These are phyloP conservation scores for Dictyostelium purpureum DNA, from an alignment of 78 protist genomes.

Conservation along the genomic window DNA sequence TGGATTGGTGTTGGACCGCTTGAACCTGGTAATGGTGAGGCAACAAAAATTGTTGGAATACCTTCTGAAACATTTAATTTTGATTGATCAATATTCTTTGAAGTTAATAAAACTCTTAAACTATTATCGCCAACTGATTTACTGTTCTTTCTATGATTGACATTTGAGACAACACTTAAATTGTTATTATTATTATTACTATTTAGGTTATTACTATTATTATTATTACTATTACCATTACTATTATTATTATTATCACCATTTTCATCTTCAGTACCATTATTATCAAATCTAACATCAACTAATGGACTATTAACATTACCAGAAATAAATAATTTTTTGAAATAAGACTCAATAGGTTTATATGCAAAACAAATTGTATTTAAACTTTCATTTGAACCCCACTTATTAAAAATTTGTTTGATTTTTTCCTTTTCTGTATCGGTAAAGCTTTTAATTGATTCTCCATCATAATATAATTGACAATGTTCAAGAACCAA, in stretches of 20 bases:
- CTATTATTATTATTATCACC: background rate
- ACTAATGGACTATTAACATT: conserved; percentile 68
- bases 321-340: conserved; percentile 43
- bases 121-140: background rate
- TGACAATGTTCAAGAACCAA: conserved; percentile 74
- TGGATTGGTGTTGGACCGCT: background rate
- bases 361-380: conserved; percentile 68
- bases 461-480: conserved; percentile 71
- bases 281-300: conserved; percentile 51
- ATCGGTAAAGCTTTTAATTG: conserved; percentile 2
- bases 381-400: conserved; percentile 39
- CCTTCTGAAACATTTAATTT: background rate
- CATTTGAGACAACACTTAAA: background rate
- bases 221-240: background rate
- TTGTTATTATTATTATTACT: background rate
- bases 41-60: conserved; percentile 21
- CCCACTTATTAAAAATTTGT: conserved; percentile 46
- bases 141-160: conserved; percentile 6
- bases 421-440: conserved; percentile 38
- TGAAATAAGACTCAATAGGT: conserved; percentile 54
- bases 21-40: conserved; percentile 52
- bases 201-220: background rate
- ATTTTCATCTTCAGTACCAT: background rate
- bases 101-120: background rate
- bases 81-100: background rate